Evolutionary conservation across 1,284 basidiomycete genomes (phyloP).

Genomic region (Cutaneotrichosporon dermatis): DNA sequence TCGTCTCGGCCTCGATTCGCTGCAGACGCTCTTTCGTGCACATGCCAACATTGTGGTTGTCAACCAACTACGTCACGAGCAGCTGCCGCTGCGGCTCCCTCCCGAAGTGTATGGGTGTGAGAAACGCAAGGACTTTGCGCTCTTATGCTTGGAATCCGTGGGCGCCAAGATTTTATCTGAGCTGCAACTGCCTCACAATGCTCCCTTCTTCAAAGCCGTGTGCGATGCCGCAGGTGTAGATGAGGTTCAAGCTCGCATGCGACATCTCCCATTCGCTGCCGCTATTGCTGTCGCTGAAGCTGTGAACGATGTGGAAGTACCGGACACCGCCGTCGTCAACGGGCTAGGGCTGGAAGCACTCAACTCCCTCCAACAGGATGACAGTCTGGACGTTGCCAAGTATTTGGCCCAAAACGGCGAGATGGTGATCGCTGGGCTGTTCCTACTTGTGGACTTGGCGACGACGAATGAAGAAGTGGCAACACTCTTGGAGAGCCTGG

Average conservation of each 20-base stretch:
- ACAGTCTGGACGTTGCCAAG: not conserved
- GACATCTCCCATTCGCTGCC: conserved; percentile 24
- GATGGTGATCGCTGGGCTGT: conserved; percentile 18
- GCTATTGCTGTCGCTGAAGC: conserved; percentile 20
- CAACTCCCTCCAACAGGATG: not conserved
- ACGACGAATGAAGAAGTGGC: conserved; percentile 8
- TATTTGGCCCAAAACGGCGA: not conserved
- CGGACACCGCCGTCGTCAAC: not conserved
- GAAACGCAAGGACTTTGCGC: conserved; percentile 26
- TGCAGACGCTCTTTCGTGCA: conserved; percentile 67
- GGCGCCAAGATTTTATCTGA: conserved; percentile 21
- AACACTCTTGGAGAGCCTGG: not conserved
- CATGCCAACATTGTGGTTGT: conserved; percentile 67
- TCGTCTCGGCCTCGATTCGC: conserved; percentile 63
- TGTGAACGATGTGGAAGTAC: not conserved
- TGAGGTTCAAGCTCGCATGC: conserved; percentile 9
- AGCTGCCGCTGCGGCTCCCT: conserved; percentile 64
- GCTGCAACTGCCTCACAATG: not conserved
- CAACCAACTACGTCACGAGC: conserved; percentile 32
- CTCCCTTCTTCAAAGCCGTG: conserved; percentile 20
- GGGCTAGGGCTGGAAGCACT: not conserved
- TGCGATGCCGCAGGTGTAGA: conserved; percentile 28
- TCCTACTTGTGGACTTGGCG: conserved; percentile 19
- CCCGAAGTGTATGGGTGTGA: conserved; percentile 54
- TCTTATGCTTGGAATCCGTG: conserved; percentile 20